These are phyloP conservation scores for Neopestalotiopsis clavispora DNA, from an alignment of 2,329 filamentous ascomycete species.

Conservation along the genomic window DNA sequence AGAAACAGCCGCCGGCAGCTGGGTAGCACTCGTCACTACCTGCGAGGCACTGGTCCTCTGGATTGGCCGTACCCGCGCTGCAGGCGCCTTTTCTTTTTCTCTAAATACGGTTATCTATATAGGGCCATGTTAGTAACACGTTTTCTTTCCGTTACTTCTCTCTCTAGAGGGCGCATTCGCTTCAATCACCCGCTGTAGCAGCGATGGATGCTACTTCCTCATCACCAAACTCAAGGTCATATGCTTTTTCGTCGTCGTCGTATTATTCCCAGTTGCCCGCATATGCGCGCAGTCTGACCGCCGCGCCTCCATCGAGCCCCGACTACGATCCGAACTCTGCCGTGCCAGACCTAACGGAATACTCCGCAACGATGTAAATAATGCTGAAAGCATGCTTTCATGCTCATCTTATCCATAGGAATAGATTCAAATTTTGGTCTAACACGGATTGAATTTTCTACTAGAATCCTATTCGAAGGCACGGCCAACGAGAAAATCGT, in stretches of 20 bases:
- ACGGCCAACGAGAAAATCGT: slow-evolving; percentile 53
- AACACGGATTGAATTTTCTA: not conserved
- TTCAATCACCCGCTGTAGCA: not conserved
- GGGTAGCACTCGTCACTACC: too few species aligned
- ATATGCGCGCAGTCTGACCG: slow-evolving; percentile 46
- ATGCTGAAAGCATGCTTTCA: not conserved
- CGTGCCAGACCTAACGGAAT: slow-evolving; percentile 46
- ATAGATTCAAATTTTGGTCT: not conserved
- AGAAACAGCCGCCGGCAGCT: too few species aligned
- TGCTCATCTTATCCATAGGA: not conserved
- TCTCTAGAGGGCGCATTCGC: not conserved
- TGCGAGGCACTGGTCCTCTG: too few species aligned
- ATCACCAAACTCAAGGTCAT: slow-evolving; percentile 47
- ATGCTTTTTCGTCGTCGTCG: slow-evolving; percentile 49
- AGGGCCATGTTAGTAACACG: not conserved
- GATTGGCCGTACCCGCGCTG: too few species aligned
- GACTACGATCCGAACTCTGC: slow-evolving; percentile 54
- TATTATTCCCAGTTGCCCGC: slow-evolving; percentile 47
- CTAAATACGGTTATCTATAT: too few species aligned
- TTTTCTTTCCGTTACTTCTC: not conserved
- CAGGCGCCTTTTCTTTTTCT: too few species aligned
- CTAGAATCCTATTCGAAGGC: slow-evolving; percentile 55
- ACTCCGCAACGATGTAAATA: slow-evolving; percentile 56
- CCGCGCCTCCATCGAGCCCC: slow-evolving; percentile 43
- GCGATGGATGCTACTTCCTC: slow-evolving; percentile 32